phyloP scores from a whole-genome alignment of 2,329 filamentous ascomycete genomes.

The Fusarium proliferatum region DNA sequence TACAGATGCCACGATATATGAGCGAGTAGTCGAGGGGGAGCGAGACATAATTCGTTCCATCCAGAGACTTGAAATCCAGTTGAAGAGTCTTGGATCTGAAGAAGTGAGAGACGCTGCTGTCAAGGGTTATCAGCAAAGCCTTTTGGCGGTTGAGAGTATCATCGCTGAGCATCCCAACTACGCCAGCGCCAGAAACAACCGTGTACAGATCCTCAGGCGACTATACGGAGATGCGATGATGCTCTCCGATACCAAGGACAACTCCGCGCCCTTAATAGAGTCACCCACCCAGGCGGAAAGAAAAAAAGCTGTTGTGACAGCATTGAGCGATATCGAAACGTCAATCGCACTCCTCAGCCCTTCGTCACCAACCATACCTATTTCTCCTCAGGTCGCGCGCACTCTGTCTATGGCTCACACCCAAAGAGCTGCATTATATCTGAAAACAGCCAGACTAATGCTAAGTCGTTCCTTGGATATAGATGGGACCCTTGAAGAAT shows the following conservation, averaged over 20 bases:
- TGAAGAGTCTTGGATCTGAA: conserved; percentile 56
- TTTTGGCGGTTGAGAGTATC: conserved; percentile 64
- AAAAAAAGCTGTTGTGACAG: conserved; percentile 52
- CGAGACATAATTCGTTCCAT: conserved; percentile 64
- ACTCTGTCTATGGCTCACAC: conserved; percentile 78
- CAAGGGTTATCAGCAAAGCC: conserved; percentile 59
- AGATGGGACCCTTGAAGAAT: conserved; percentile 55
- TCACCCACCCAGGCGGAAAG: conserved; percentile 53
- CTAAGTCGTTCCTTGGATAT: conserved; percentile 53
- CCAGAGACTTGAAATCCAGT: conserved; percentile 65
- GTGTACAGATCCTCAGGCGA: conserved; percentile 73
- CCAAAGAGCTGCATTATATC: conserved; percentile 74
- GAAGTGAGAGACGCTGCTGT: conserved; percentile 52
- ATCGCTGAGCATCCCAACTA: conserved; percentile 71
- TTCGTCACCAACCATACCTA: conserved; percentile 57
- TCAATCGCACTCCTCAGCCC: conserved; percentile 71
- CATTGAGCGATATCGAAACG: conserved; percentile 65
- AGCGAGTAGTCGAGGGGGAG: conserved; percentile 62
- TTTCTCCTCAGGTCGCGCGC: conserved; percentile 73
- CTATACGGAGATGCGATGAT: conserved; percentile 71
- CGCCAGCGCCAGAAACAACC: conserved; percentile 79
- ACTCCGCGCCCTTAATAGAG: conserved; percentile 55
- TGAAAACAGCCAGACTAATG: conserved; percentile 66
- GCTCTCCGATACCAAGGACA: conserved; percentile 53
- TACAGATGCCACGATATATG: conserved; percentile 62